Base-by-base conservation (phyloP, 352 stramenopile genomes). In the Phytophthora pinifolia region DNA sequence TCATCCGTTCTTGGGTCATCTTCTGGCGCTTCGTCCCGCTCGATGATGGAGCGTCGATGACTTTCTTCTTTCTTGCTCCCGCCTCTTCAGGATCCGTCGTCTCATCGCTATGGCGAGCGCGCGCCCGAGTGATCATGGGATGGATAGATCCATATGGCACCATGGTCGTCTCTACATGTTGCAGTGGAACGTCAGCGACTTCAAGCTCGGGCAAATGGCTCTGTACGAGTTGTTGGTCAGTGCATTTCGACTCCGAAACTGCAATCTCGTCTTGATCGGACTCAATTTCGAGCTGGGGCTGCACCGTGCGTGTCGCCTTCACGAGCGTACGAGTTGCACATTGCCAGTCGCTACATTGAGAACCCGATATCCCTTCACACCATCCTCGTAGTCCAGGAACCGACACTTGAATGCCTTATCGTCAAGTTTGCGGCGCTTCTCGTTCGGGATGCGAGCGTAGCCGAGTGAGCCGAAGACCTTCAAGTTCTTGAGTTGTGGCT, bases 371-470 rank as follows among this genome's bases (percentile, higher is more conserved):
- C 13, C 35, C 10, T 41, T 41, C n/a, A 7, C 1, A 15, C 7
- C 18, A 10, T 13, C 9, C n/a, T 13, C 4, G 10, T 41, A 18
- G 1, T n/a, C 35, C 1, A 41, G 1, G 4, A 41, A 41, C 0
- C n/a, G n/a, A 17, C 35, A 41, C 10, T 15, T 13, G 2, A 41
- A 41, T 2, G 35, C 35, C 14, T 41, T 41, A 0, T 8, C 10
- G 12, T 41, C 35, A 2, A 41, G 35, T 27, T 64, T 67, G 14
- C 38, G 27, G 17, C 32, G 42, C 33, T 61, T 61, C 7, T 35
- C 35, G 17, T 35, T 20, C 5, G 35, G 20, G 17, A 58, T 46
- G 33, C 59, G 56, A 10, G 54, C 54, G 17, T 47, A 63, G 17
- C 54, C 54, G 34, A 51, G 4, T 20, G 54, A 7, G 27, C 14